Percentiles rank a stretch among this genome's conserved stretches.
These are phyloP conservation scores for Dimocarpus longan DNA, from an alignment of 345 rosid genomes.

Conservation along the genomic window DNA sequence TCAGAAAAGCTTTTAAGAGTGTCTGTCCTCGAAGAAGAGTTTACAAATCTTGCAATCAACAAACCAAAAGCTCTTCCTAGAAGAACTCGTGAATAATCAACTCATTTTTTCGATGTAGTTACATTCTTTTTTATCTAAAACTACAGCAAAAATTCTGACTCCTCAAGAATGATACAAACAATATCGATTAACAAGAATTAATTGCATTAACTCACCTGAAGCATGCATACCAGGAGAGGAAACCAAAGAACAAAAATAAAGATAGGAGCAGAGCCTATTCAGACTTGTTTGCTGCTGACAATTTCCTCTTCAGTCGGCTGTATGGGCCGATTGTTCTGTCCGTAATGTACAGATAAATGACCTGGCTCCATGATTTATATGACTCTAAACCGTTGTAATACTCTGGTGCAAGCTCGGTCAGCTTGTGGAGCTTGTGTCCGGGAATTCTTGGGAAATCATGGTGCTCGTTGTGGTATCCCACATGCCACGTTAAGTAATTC, in stretches of 20 bases:
- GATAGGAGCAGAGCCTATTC: constrained; percentile 37
- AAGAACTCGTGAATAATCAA: constrained; percentile 11
- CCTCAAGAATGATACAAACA: constrained; percentile 30
- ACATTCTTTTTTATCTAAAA: background rate
- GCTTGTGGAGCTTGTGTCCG: constrained; percentile 74
- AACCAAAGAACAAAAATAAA: background rate
- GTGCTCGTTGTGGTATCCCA: constrained; percentile 92
- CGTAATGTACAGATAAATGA: constrained; percentile 80
- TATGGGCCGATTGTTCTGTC: constrained; percentile 70
- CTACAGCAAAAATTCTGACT: constrained; percentile 19
- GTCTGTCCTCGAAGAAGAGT: no score
- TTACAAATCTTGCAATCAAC: background rate
- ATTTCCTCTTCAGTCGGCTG: constrained; percentile 88
- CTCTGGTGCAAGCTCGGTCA: constrained; percentile 85
- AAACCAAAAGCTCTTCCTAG: background rate
- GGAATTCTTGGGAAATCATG: constrained; percentile 94
- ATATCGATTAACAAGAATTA: background rate
- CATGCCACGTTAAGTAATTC: constrained; percentile 75
- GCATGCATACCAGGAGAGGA: background rate
- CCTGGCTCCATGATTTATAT: constrained; percentile 85
- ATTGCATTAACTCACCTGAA: constrained; percentile 4
- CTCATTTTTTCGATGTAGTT: background rate
- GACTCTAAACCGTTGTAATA: constrained; percentile 63
- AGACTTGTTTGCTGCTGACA: constrained; percentile 45
- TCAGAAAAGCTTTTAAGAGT: background rate